Evolutionary conservation across 2,329 filamentous ascomycete genomes (phyloP).

Genomic region (Aspergillus sp.): DNA sequence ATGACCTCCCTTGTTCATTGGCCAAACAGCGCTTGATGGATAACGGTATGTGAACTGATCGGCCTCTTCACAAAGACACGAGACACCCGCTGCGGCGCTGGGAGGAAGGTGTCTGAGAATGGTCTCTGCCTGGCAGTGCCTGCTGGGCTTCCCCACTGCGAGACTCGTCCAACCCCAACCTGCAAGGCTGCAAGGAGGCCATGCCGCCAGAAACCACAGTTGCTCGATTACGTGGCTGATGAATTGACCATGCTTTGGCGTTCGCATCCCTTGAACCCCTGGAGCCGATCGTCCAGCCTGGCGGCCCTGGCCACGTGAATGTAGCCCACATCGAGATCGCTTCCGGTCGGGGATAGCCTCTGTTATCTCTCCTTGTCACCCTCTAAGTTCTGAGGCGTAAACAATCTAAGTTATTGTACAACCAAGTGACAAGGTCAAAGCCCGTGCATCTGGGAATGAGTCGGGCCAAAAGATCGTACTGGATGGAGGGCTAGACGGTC

Average conservation of each 20-base stretch:
- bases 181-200: slow-evolving; percentile 9
- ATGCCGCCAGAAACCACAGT: slow-evolving; percentile 1
- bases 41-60: background rate
- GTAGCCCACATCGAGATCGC: slow-evolving; percentile 20
- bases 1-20: background rate
- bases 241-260: slow-evolving; percentile 14
- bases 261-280: slow-evolving; percentile 24
- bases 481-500: background rate
- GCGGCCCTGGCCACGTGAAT: slow-evolving; percentile 20
- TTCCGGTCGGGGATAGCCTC: slow-evolving; percentile 12
- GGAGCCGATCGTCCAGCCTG: slow-evolving; percentile 22
- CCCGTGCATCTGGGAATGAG: too few species aligned
- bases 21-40: background rate
- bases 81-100: background rate
- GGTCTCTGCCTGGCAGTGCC: background rate
- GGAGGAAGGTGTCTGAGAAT: background rate
- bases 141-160: background rate
- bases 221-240: slow-evolving; percentile 8
- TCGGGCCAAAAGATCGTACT: background rate
- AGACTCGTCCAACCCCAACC: background rate
- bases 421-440: too few species aligned
- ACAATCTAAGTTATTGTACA: too few species aligned
- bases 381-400: too few species aligned
- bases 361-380: background rate
- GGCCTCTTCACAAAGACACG: background rate